Evolutionary conservation across 257 asterid species (phyloP), one percentile per base, ranked within the genome.

Genomic region (Solanum dulcamara): DNA sequence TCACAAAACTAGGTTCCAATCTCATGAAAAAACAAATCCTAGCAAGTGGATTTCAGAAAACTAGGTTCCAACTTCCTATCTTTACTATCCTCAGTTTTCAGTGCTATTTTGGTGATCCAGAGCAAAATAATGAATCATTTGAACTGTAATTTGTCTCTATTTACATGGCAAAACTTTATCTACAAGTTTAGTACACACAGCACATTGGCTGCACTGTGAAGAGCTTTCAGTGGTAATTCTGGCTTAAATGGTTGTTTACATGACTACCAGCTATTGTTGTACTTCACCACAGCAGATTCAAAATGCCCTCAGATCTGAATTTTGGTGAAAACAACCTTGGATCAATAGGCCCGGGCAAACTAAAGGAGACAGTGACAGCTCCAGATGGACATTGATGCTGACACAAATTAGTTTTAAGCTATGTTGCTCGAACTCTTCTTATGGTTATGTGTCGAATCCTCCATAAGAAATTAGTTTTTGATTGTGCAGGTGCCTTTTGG

Each of bases 381-480:
- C 98, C 95, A 9, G 98, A 94, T 6, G 94, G 92, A 84, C 94
- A 92, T 85, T 89, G 95, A 70, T 91, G 96, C 89, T 92, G 98
- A 85, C n/a, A n/a, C n/a, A n/a, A 57, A 57, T 22, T 22, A 57
- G 6, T 57, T 22, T 57, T 57, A 57, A 57, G 28, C 14, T 57
- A 57, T 22, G 28, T 57, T 57, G 30, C 64, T 57, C 64, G 1
- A 57, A 22, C 66, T 57, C 7, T 11, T 57, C 26, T 3, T 2
- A 4, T 55, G 62, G 62, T 55, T 20, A 8, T 20, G 62, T 55
- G 26, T 55, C 11, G 12, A 20, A 55, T 20, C 5, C 26, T 55
- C 62, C 62, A 55, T 4, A 8, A 55, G 26, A 55, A 55, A 55
- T 55, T 55, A 55, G 62, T 55, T 20, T 55, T 20, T 2, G 7